A percentile compares a stretch with the other conserved stretches of the same genome.
phyloP scores from a whole-genome alignment of 805 yeast genomes.

The Huiozyma sinensis region DNA sequence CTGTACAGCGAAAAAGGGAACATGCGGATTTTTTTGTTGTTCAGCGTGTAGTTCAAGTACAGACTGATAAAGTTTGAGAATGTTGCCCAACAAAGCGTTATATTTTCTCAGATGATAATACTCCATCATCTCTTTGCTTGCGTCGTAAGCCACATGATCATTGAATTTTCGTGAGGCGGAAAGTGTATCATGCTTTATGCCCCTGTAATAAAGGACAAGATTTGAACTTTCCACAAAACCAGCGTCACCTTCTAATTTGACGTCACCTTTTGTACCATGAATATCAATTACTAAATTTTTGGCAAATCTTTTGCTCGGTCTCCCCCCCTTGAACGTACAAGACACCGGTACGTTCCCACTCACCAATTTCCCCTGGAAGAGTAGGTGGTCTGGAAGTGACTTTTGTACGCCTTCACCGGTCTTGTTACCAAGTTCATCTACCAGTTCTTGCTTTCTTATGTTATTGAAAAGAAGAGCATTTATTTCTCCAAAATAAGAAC shows the following conservation, averaged over 20 bases:
- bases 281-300: conserved; percentile 16
- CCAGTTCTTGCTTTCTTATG: conserved; percentile 10
- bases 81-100: conserved; percentile 15
- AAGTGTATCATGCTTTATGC: conserved; percentile 5
- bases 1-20: conserved; percentile 6
- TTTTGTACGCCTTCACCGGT: conserved; percentile 6
- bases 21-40: neutral
- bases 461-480: conserved; percentile 14
- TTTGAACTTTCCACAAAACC: conserved; percentile 17
- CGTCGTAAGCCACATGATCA: conserved; percentile 1
- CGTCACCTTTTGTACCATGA: conserved; percentile 17
- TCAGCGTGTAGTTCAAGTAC: conserved; percentile 10
- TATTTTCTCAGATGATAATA: conserved; percentile 15
- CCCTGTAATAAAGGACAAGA: conserved; percentile 14
- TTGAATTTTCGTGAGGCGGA: neutral
- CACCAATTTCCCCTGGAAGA: conserved; percentile 13
- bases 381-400: conserved; percentile 14
- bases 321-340: conserved; percentile 16
- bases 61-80: conserved; percentile 12
- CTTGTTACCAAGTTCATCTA: conserved; percentile 11
- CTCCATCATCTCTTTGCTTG: conserved; percentile 13
- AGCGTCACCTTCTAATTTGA: conserved; percentile 17
- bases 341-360: conserved; percentile 15
- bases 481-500: conserved; percentile 11
- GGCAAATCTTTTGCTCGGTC: conserved; percentile 14